These are phyloP conservation scores for Wickerhamiella allomyrinae DNA, from an alignment of 805 yeast species.

Conservation along the genomic window DNA sequence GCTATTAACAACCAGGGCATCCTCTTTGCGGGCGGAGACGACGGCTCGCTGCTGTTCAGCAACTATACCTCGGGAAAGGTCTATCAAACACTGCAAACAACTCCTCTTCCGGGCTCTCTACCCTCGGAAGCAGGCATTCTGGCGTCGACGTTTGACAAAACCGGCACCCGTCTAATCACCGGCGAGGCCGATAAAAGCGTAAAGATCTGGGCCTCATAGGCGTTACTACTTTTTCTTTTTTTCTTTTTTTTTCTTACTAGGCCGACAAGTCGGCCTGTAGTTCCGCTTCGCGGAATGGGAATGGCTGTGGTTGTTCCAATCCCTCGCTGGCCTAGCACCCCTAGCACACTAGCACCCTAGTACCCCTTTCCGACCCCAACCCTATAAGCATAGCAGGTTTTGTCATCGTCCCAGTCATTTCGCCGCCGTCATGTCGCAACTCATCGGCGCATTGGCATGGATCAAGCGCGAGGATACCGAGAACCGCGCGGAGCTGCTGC, in stretches of 20 bases:
- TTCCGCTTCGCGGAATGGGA: too few relatives aligned
- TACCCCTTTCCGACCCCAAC: too few relatives aligned
- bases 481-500: slow-evolving; percentile 69
- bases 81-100: slow-evolving; percentile 40
- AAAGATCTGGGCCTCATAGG: slow-evolving; percentile 34
- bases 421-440: slow-evolving; percentile 2
- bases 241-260: too few relatives aligned
- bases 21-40: slow-evolving; percentile 69
- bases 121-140: slow-evolving; percentile 55
- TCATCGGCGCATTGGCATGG: slow-evolving; percentile 68
- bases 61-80: slow-evolving; percentile 49
- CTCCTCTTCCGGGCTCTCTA: slow-evolving; percentile 54
- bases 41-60: slow-evolving; percentile 70
- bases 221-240: too few relatives aligned
- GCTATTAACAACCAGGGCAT: slow-evolving; percentile 49
- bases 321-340: too few relatives aligned
- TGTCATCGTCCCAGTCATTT: background rate
- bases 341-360: too few relatives aligned
- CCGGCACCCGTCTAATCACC: slow-evolving; percentile 69
- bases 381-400: too few relatives aligned
- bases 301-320: too few relatives aligned
- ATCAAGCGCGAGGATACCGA: slow-evolving; percentile 69
- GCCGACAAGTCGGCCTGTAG: too few relatives aligned
- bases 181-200: slow-evolving; percentile 80
- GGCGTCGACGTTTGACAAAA: slow-evolving; percentile 58